phyloP scores from a whole-genome alignment of 1,284 basidiomycete genomes.

The Rhodotorula sp. region DNA sequence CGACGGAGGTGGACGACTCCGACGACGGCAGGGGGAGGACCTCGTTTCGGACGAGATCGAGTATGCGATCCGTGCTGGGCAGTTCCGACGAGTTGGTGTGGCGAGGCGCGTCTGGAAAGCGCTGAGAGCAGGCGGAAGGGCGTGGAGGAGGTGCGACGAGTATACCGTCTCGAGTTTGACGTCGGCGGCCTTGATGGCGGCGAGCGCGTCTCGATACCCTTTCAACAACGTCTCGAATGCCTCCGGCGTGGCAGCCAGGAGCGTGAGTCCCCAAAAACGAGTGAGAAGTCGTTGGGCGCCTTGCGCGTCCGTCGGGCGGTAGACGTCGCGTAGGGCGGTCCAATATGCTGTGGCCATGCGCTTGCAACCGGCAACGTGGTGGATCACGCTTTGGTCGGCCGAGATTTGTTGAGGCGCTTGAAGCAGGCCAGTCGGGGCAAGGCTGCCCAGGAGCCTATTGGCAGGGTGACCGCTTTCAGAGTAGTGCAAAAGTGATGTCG shows the following conservation, averaged over 20 bases:
- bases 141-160: background rate
- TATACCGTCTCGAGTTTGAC: background rate
- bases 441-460: too few species aligned
- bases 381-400: background rate
- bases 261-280: background rate
- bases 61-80: background rate
- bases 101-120: background rate
- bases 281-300: conserved; percentile 1
- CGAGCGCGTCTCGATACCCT: background rate
- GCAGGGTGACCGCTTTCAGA: too few species aligned
- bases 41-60: too few species aligned
- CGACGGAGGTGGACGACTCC: too few species aligned
- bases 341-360: background rate
- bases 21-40: too few species aligned
- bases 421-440: too few species aligned
- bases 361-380: background rate
- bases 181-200: background rate
- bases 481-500: too few species aligned
- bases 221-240: background rate
- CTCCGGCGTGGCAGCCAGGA: background rate
- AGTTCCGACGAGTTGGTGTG: background rate
- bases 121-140: background rate
- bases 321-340: background rate
- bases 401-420: background rate
- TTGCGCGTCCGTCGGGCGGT: background rate